Base-by-base conservation (phyloP, 1,284 basidiomycete species). In the Ustilago hordei region DNA sequence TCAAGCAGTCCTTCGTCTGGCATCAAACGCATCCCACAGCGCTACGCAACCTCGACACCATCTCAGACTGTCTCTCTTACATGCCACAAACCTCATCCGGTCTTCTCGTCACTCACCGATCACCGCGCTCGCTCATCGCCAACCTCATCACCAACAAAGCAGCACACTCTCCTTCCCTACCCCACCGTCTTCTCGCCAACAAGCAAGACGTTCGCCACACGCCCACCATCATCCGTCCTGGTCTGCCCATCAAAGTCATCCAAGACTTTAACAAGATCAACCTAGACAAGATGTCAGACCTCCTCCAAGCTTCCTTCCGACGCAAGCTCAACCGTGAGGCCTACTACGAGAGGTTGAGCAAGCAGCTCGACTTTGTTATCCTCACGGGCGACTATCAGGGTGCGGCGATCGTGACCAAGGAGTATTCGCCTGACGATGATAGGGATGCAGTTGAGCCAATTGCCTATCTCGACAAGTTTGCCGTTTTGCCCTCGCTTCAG, bases 121-220 rank as follows among this genome's bases (percentile, higher is more conserved):
- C 95, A 1, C 94, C 95, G 0, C 94, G 93, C 66, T 94, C 93
- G 2, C 91, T 99, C 70, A 98, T 99, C 80, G 96, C 91, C 52
- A 98, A 99, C 86, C 90, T 99, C 50, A 96, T 99, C 85, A 99
- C 97, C 55, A 99, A 99, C 88, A 97, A 96, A 85, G 97, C 97
- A 1, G 95, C 95, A 1, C 91, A 98, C 79, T 95, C 93, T 78
- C 97, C 96, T 2, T 95, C 93, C 69, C 89, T 99, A 32, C 95
- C 96, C 38, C 95, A 98, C 80, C 93, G 95, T 3, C 89, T 98
- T 9, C 89, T 99, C 35, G 92, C 93, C 75, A 92, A 94, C 83
- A 90, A 93, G 59, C 91, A 92, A 78, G 90, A 98, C 66, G 94
- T 94, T 0, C 90, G 91, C 2, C 92, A 97, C 81, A 98, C 95